phyloP scores from a whole-genome alignment of 345 rosid genomes.

The Populus euphratica region DNA sequence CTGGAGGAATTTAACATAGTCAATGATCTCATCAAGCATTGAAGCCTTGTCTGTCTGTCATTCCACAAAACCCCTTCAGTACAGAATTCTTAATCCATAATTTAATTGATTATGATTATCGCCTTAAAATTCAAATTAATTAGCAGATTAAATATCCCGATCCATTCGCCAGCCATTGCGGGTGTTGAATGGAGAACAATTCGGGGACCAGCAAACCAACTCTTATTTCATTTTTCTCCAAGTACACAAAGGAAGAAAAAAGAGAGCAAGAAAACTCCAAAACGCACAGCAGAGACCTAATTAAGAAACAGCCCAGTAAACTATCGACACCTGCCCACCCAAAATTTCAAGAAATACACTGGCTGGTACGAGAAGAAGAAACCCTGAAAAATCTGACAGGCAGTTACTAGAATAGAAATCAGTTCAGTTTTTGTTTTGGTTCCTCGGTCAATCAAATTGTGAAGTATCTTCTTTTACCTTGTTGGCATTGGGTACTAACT shows the following conservation, averaged over 20 bases:
- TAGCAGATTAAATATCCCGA: slow-evolving; percentile 9
- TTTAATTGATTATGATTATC: background rate
- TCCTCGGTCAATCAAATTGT: background rate
- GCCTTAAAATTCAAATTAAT: background rate
- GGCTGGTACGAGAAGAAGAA: background rate
- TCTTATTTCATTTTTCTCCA: background rate
- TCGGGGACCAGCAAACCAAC: background rate
- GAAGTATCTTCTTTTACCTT: slow-evolving; percentile 45
- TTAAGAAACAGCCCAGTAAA: background rate
- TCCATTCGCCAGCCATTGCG: slow-evolving; percentile 16
- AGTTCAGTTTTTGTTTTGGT: background rate
- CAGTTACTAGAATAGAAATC: background rate
- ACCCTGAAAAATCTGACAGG: background rate
- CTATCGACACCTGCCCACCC: background rate
- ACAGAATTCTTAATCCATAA: background rate
- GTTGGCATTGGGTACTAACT: slow-evolving; percentile 93
- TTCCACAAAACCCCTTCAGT: slow-evolving; percentile 19
- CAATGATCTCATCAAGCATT: slow-evolving; percentile 98
- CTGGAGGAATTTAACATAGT: slow-evolving; percentile 97
- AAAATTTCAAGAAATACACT: background rate
- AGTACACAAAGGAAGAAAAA: background rate
- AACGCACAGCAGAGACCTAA: background rate
- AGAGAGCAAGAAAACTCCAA: background rate
- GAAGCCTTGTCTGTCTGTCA: slow-evolving; percentile 99
- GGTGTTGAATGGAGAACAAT: background rate